Base-by-base conservation (phyloP, 495 filamentous ascomycete genomes). In the Podospora conica region DNA sequence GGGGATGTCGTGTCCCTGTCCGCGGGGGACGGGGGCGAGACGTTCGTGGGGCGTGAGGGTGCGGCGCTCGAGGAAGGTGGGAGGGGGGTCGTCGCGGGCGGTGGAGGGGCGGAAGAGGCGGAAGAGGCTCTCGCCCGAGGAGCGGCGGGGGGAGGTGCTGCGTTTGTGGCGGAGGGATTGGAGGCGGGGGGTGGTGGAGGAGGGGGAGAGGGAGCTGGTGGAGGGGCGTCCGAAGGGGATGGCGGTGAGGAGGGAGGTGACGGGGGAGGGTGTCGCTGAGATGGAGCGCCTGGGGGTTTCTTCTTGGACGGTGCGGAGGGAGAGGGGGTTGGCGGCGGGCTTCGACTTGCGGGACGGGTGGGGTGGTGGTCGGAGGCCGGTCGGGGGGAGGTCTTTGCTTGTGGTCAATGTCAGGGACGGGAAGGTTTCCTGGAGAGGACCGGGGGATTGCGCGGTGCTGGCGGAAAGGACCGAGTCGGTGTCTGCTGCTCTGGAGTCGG, bases 1-100 rank as follows among this genome's bases (percentile, higher is more conserved):
- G 5, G 40, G 40, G 40, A 40, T 40, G 7, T 53, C 2, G 27
- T 2, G 2, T 61, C 66, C 61, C 65, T 65, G 1, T 64, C 22
- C 59, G 0, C 53, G 61, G 18, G 61, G 54, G 21, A 23, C 29
- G 1, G 55, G 27, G 0, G 63, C 55, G 9, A 64, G 27, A 3
- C 29, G 63, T 9, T 25, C 63, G 27, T 64, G 63, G 0, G 63
- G 63, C 1, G 63, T 64, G 22, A 64, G 63, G 9, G 63, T 33
- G 11, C 63, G 63, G 12, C 63, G 29, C 7, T 64, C 63, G 28
- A 64, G 27, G 23, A 27, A 53, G 28, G 54, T n/a, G 3, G 25
- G 23, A 4, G n/a, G 21, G 29, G 11, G 8, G 22, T 5, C 15
- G 48, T 15, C 3, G 22, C 48, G 53, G 0, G 0, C 6, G 6